A percentile compares a stretch with the other conserved stretches of the same genome.
phyloP scores from a whole-genome alignment of 2,329 filamentous ascomycete species.

The Hirsutella rhossiliensis region DNA sequence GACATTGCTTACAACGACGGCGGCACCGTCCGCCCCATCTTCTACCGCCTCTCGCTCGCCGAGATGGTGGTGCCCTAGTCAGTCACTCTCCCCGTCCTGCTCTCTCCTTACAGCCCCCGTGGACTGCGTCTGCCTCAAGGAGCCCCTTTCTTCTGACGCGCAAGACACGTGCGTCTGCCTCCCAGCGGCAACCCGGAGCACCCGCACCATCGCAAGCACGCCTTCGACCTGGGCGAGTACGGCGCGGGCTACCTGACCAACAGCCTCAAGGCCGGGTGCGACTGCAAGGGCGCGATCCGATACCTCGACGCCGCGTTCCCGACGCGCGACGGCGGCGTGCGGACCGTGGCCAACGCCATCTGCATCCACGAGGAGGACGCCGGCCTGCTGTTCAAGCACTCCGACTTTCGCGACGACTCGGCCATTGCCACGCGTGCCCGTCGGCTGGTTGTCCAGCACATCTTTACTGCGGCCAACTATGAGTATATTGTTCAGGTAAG shows the following conservation, averaged over 20 bases:
- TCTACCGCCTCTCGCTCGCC: conserved; percentile 78
- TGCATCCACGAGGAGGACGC: conserved; percentile 92
- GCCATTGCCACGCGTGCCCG: conserved; percentile 56
- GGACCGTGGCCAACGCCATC: conserved; percentile 83
- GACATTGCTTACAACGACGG: no score
- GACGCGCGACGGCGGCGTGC: conserved; percentile 60
- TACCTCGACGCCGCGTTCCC: conserved; percentile 86
- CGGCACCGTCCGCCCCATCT: conserved; percentile 58
- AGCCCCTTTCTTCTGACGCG: no score
- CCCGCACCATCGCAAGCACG: conserved; percentile 71
- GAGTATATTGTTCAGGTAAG: neutral
- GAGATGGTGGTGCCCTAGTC: conserved; percentile 89
- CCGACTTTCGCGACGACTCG: conserved; percentile 83
- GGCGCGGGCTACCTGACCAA: conserved; percentile 79
- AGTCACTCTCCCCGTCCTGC: conserved; percentile 7
- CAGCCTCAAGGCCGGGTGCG: conserved; percentile 55
- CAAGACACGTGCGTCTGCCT: no score
- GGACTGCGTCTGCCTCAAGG: no score
- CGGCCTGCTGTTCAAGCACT: conserved; percentile 89
- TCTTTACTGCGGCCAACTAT: no score
- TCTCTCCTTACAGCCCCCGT: no score
- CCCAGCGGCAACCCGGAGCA: conserved; percentile 56
- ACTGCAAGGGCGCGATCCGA: conserved; percentile 45
- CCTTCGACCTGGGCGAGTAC: conserved; percentile 71
- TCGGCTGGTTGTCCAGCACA: no score